A percentile compares a stretch with the other conserved stretches of the same genome.
Evolutionary conservation across 768 basidiomycete genomes (phyloP).

Genomic region (Serendipita sp.): DNA sequence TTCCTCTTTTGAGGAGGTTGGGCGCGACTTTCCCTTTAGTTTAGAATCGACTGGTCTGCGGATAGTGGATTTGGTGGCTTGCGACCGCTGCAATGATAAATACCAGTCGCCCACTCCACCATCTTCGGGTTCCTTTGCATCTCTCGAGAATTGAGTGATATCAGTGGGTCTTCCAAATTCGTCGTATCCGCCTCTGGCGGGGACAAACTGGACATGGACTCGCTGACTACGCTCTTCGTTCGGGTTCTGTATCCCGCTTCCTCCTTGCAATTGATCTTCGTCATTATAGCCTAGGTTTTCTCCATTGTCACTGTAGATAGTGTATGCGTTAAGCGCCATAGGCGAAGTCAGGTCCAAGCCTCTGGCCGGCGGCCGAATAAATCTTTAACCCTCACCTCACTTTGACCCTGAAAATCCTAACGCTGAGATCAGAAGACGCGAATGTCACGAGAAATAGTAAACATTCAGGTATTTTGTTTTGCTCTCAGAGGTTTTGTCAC

Average conservation of each 20-base stretch:
- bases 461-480: slow-evolving; percentile 42
- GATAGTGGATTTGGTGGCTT: neutral
- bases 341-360: neutral
- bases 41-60: neutral
- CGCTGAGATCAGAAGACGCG: no score
- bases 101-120: neutral
- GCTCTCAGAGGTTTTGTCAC: neutral
- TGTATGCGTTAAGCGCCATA: neutral
- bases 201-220: neutral
- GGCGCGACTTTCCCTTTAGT: neutral
- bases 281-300: neutral
- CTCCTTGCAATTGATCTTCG: neutral
- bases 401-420: neutral
- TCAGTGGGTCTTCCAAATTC: neutral
- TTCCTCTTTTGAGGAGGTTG: neutral
- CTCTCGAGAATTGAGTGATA: neutral
- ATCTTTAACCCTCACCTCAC: neutral
- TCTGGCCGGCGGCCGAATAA: neutral
- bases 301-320: neutral
- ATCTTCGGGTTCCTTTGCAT: neutral
- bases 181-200: neutral
- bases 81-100: neutral
- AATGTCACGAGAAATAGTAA: slow-evolving; percentile 55
- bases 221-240: neutral
- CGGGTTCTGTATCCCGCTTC: neutral